These are phyloP conservation scores for Zygoascus flipseniorum DNA, from an alignment of 805 yeast species.

Conservation along the genomic window DNA sequence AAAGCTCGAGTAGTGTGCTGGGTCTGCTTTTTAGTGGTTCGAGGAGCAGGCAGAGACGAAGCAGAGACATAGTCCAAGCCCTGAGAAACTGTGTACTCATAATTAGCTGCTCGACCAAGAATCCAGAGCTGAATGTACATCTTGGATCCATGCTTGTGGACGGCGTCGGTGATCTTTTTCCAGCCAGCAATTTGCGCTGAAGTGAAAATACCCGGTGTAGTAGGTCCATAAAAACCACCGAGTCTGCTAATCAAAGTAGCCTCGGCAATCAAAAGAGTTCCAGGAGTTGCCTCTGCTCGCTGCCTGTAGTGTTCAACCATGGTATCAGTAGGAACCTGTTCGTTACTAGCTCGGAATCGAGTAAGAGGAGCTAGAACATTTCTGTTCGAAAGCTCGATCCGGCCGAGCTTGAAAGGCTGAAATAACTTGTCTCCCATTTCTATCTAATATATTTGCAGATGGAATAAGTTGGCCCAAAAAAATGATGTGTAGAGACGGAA, in stretches of 20 bases:
- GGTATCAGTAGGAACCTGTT: constrained; percentile 36
- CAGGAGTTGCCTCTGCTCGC: constrained; percentile 42
- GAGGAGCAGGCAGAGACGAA: constrained; percentile 8
- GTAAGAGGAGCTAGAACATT: constrained; percentile 46
- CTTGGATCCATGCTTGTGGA: constrained; percentile 35
- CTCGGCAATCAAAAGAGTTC: constrained; percentile 53
- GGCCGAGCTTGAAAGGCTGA: constrained; percentile 24
- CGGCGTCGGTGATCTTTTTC: constrained; percentile 39
- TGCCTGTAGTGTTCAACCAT: constrained; percentile 46
- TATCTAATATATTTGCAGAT: not conserved
- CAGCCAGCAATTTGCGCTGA: constrained; percentile 83
- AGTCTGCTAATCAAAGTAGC: constrained; percentile 42
- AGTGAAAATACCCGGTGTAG: constrained; percentile 43
- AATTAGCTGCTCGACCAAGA: constrained; percentile 34
- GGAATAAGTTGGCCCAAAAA: not conserved
- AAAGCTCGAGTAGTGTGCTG: constrained; percentile 34
- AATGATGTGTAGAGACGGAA: not conserved
- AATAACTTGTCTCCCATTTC: constrained; percentile 10
- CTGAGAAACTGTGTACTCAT: not conserved
- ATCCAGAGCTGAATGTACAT: constrained; percentile 36
- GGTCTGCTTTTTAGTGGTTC: not conserved
- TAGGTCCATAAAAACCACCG: constrained; percentile 33
- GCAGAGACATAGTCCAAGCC: constrained; percentile 12
- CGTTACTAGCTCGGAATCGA: constrained; percentile 33
- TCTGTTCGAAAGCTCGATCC: constrained; percentile 28